These are phyloP conservation scores for Anthoceros angustus DNA, from an alignment of 225 moss, liverwort and hornwort genomes.

Conservation along the genomic window DNA sequence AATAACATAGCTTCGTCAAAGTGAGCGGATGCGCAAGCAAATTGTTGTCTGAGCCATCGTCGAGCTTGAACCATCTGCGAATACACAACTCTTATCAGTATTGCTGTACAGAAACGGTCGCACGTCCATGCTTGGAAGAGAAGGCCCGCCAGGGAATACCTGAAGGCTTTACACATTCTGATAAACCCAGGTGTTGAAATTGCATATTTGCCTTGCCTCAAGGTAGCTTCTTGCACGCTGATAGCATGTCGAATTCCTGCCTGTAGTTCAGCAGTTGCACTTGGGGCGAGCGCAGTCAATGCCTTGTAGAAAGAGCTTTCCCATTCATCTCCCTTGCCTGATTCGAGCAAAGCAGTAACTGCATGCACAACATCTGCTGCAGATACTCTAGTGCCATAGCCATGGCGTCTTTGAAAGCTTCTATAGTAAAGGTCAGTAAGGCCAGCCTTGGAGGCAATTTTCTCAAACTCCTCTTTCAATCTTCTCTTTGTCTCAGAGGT, in stretches of 20 bases:
- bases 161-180: conserved; percentile 62
- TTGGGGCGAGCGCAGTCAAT: conserved; percentile 49
- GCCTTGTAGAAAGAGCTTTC: conserved; percentile 61
- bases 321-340: conserved; percentile 33
- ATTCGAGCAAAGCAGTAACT: conserved; percentile 62
- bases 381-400: conserved; percentile 68
- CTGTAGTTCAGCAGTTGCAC: conserved; percentile 41
- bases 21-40: conserved; percentile 77
- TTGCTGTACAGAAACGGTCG: conserved; percentile 12
- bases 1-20: conserved; percentile 77
- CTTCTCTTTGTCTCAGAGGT: conserved; percentile 67
- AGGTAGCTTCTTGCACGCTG: conserved; percentile 73
- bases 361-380: conserved; percentile 93
- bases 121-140: neutral
- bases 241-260: conserved; percentile 83
- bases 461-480: conserved; percentile 46
- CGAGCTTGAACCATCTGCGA: conserved; percentile 34
- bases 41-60: conserved; percentile 49
- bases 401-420: conserved; percentile 61
- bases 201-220: conserved; percentile 54
- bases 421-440: conserved; percentile 62
- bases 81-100: neutral
- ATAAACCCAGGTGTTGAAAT: conserved; percentile 69
- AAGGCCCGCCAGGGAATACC: conserved; percentile 15
- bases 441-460: conserved; percentile 42